Percentiles rank a stretch among this genome's conserved stretches.
phyloP scores from a whole-genome alignment of 2,329 filamentous ascomycete genomes.

The Fusarium foetens region DNA sequence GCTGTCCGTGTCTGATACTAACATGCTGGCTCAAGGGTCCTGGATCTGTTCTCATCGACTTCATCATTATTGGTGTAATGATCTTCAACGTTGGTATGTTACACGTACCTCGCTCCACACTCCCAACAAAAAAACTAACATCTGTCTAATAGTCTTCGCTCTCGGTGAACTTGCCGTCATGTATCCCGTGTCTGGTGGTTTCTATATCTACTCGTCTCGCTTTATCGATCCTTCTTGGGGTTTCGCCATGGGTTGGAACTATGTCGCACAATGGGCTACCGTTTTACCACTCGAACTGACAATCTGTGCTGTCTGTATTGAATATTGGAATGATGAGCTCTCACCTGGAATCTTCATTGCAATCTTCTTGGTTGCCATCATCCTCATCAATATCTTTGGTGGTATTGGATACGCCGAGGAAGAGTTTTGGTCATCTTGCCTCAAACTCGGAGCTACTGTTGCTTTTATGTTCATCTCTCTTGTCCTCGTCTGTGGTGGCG shows the following conservation, averaged over 20 bases:
- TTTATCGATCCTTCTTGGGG: conserved; percentile 72
- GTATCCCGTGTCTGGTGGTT: conserved; percentile 70
- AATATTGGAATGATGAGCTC: conserved; percentile 61
- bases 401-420: conserved; percentile 65
- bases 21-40: conserved; percentile 47
- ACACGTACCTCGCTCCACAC: neutral
- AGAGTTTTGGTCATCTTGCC: conserved; percentile 64
- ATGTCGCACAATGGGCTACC: conserved; percentile 60
- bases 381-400: conserved; percentile 65
- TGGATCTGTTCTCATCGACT: conserved; percentile 59
- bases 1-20: neutral
- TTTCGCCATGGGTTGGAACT: conserved; percentile 62
- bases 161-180: conserved; percentile 71
- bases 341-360: conserved; percentile 65
- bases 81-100: conserved; percentile 64
- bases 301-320: conserved; percentile 61
- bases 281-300: conserved; percentile 63
- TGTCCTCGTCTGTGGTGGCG: conserved; percentile 67
- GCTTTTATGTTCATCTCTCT: conserved; percentile 71
- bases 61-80: conserved; percentile 68
- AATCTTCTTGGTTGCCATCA: conserved; percentile 61
- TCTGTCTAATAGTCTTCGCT: conserved; percentile 57
- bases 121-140: conserved; percentile 6
- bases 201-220: conserved; percentile 70
- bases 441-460: conserved; percentile 67